Evolutionary conservation across 768 basidiomycete genomes (phyloP).

Genomic region (Boletus insuetus): DNA sequence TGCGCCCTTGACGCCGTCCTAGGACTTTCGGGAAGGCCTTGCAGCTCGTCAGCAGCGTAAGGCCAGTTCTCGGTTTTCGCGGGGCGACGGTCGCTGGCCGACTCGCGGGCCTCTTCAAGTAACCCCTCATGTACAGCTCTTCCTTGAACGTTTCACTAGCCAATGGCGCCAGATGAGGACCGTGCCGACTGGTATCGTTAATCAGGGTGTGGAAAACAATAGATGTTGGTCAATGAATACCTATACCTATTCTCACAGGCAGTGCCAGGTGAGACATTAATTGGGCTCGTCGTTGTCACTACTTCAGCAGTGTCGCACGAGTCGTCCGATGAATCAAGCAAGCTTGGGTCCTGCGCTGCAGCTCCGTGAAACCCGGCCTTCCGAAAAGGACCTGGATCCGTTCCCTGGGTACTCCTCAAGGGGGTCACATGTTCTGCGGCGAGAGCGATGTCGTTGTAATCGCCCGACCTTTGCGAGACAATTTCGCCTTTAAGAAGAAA

Average conservation of each 20-base stretch:
- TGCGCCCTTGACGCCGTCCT: constrained; percentile 20
- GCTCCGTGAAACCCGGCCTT: neutral
- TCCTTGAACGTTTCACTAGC: constrained; percentile 29
- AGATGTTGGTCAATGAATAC: neutral
- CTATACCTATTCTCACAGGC: constrained; percentile 4
- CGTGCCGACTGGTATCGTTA: constrained; percentile 4
- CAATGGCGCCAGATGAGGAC: constrained; percentile 19
- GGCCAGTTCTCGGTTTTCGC: neutral
- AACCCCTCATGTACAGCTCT: constrained; percentile 29
- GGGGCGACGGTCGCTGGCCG: constrained; percentile 2
- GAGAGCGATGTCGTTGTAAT: neutral
- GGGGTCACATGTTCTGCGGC: neutral
- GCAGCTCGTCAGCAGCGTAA: constrained; percentile 1
- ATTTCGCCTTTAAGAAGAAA: neutral
- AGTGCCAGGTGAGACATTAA: neutral
- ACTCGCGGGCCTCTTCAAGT: constrained; percentile 19
- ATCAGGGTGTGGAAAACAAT: neutral
- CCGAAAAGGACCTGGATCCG: neutral
- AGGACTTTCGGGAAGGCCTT: constrained; percentile 13
- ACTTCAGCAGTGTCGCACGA: constrained; percentile 9
- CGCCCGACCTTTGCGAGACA: neutral
- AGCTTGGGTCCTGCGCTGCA: neutral
- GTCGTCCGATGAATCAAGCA: neutral
- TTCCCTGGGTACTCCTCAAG: neutral
- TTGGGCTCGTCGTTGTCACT: neutral